Percentiles rank a stretch among this genome's conserved stretches.
phyloP scores from a whole-genome alignment of 2,329 filamentous ascomycete genomes.

The Blumeriella jaapii region DNA sequence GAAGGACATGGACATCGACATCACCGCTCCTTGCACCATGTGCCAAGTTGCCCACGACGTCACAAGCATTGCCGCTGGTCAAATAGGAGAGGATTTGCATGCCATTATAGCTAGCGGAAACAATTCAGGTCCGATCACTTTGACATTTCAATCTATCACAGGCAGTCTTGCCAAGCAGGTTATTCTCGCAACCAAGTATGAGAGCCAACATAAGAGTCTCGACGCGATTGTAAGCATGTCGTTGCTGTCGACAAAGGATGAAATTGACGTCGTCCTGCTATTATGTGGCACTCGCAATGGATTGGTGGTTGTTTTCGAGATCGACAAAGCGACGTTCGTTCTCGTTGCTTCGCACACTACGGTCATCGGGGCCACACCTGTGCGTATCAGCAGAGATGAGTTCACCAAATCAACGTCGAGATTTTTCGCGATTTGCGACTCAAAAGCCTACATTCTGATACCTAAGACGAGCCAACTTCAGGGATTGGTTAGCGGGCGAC shows the following conservation, averaged over 20 bases:
- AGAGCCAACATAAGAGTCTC: conserved; percentile 2
- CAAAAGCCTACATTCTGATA: conserved; percentile 28
- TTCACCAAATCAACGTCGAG: too few relatives aligned
- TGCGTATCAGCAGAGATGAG: conserved; percentile 14
- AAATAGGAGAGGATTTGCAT: conserved; percentile 6
- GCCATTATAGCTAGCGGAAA: conserved; percentile 16
- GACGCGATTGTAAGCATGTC: conserved; percentile 22
- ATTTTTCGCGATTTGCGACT: conserved; percentile 39
- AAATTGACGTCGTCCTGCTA: conserved; percentile 12
- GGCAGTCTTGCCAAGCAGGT: conserved; percentile 6
- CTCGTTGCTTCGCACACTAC: conserved; percentile 12
- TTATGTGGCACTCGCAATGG: conserved; percentile 25
- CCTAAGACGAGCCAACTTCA: conserved; percentile 1
- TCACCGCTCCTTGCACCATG: conserved; percentile 11
- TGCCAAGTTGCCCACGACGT: conserved; percentile 10
- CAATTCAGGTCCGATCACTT: conserved; percentile 6
- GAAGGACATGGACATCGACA: conserved; percentile 9
- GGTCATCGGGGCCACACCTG: conserved; percentile 22
- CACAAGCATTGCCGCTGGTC: conserved; percentile 13
- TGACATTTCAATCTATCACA: conserved; percentile 16
- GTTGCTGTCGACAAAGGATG: conserved; percentile 2
- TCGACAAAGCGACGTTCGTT: conserved; percentile 9
- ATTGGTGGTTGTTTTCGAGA: conserved; percentile 17
- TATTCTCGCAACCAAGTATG: conserved; percentile 5
- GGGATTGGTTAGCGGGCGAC: background rate